These are phyloP conservation scores for Hemerocallis citrina DNA, from an alignment of 106 monocot genomes.

Conservation along the genomic window DNA sequence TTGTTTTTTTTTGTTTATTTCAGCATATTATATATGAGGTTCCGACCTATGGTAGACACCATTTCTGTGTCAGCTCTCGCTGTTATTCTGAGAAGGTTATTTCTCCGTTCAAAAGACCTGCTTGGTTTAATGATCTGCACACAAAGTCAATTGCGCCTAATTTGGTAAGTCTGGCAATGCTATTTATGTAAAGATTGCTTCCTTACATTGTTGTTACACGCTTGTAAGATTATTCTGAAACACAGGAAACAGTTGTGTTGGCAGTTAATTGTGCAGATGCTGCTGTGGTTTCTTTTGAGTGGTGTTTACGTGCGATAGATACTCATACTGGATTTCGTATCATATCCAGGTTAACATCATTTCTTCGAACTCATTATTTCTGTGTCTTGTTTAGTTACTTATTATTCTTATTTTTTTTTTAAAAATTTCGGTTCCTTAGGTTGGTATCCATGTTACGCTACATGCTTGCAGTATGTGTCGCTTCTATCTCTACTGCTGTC, in stretches of 20 bases:
- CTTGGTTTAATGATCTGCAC: slow-evolving; percentile 49
- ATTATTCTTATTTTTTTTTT: not conserved
- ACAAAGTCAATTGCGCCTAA: slow-evolving; percentile 25
- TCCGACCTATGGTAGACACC: slow-evolving; percentile 46
- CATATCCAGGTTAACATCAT: slow-evolving; percentile 7
- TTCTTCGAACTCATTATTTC: not conserved
- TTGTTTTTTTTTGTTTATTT: too few relatives aligned
- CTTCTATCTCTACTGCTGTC: slow-evolving; percentile 38
- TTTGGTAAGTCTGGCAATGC: slow-evolving; percentile 36
- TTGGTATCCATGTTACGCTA: slow-evolving; percentile 31
- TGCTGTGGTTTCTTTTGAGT: slow-evolving; percentile 24
- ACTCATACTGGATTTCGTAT: slow-evolving; percentile 4
- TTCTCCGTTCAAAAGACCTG: slow-evolving; percentile 33
- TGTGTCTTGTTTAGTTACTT: not conserved
- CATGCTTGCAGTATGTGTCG: slow-evolving; percentile 32
- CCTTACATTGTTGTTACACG: too few relatives aligned
- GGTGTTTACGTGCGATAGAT: slow-evolving; percentile 8
- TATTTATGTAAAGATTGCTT: not conserved
- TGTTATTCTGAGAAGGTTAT: slow-evolving; percentile 18
- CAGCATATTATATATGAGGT: slow-evolving; percentile 66
- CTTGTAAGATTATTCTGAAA: too few relatives aligned
- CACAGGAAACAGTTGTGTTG: slow-evolving; percentile 42
- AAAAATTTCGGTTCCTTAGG: slow-evolving; percentile 24
- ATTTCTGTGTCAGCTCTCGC: slow-evolving; percentile 55
- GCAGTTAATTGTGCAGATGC: slow-evolving; percentile 70